Evolutionary conservation across 192 early-diverging fungal genomes (phyloP), one percentile per base, ranked within the genome.

Genomic region (Mycoemilia scoparia): DNA sequence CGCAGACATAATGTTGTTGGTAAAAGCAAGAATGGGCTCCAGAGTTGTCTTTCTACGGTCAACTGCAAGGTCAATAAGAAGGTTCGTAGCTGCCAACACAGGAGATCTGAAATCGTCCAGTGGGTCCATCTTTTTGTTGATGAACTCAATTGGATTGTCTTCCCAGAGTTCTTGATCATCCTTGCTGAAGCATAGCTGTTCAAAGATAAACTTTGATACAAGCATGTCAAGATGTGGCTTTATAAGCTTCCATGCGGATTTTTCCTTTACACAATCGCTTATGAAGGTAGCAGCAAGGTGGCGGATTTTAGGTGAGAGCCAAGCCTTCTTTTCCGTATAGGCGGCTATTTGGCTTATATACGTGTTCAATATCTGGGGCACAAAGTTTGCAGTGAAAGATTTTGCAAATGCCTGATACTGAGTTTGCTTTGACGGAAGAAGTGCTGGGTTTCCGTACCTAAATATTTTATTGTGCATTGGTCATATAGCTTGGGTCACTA

Each of bases 121-220:
- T 24, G 77, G 73, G 42, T 84, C 77, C 38, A 64, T 63, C 39
- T 76, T 73, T 43, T 77, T 73, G 38, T 82, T 71, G 19, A 98
- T 76, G 38, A 77, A 98, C 55, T 98, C 93, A 14, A 87, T 74
- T 2, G 85, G 79, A 48, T 95, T 85, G 22, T 88, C 82, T 26
- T 76, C 62, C 93, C 93, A 98, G 15, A 91, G 69, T 55, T 82
- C 67, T 43, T 79, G 66, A 48, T 98, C 93, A 28, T 70, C 69
- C 14, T 68, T 45, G 46, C 73, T 74, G 48, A 93, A 91, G 67
- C 83, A 92, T 29, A 98, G 49, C 34, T 82, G 76, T 42, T 89
- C 88, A 69, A 86, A 95, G 39, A 93, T 79, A 54, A 82, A 93
- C 27, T 86, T 74, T n/a, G 73, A 53, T 13, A 95, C 69, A 23